phyloP scores from a whole-genome alignment of 805 yeast genomes.

The Candida nitratophila region DNA sequence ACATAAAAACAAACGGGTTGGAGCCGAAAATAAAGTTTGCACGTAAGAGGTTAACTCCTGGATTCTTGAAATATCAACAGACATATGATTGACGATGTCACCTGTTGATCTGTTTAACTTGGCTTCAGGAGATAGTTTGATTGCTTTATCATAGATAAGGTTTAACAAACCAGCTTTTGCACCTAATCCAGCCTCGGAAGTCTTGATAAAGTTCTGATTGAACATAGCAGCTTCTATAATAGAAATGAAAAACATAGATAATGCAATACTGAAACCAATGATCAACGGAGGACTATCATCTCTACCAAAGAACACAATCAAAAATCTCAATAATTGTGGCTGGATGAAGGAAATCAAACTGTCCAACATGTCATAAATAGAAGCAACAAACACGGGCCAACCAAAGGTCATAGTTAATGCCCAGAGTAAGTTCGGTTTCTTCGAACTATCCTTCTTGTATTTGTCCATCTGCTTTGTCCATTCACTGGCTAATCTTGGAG shows the following conservation, averaged over 20 bases:
- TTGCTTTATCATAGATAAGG: conserved; percentile 64
- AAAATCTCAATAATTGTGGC: conserved; percentile 48
- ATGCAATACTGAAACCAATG: conserved; percentile 56
- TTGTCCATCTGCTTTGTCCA: conserved; percentile 29
- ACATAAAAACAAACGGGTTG: conserved; percentile 47
- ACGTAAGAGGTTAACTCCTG: conserved; percentile 51
- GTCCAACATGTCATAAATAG: conserved; percentile 30
- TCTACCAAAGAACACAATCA: conserved; percentile 38
- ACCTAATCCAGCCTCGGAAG: conserved; percentile 56
- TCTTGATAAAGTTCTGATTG: conserved; percentile 60
- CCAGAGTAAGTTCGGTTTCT: conserved; percentile 22
- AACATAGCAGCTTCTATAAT: conserved; percentile 52
- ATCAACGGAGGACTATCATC: conserved; percentile 36
- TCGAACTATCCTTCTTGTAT: conserved; percentile 15
- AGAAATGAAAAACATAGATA: conserved; percentile 56
- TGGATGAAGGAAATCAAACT: conserved; percentile 37
- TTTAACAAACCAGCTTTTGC: conserved; percentile 59
- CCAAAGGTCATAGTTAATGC: conserved; percentile 35
- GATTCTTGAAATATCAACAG: conserved; percentile 66
- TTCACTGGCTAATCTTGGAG: conserved; percentile 20
- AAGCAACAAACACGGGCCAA: conserved; percentile 25
- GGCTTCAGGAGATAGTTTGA: conserved; percentile 60
- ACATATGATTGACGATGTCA: conserved; percentile 70
- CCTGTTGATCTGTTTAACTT: conserved; percentile 59
- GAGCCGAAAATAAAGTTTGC: conserved; percentile 51